Evolutionary conservation across 2,329 filamentous ascomycete species (phyloP).

Genomic region (Sphaceloma murrayae): DNA sequence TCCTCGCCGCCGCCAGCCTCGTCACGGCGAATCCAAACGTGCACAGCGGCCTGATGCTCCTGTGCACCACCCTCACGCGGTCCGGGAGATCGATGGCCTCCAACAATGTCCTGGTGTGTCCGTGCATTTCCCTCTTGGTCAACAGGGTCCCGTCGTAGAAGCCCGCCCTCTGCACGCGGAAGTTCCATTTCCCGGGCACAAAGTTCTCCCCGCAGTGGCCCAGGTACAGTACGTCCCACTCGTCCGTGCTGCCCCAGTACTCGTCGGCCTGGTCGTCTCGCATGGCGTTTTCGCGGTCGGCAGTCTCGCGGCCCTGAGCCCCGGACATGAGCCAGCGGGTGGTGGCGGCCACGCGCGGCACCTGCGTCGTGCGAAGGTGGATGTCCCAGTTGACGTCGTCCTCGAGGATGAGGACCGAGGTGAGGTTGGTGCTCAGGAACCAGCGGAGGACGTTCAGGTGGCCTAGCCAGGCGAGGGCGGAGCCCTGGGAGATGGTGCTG

Average conservation of each 20-base stretch:
- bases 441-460: slow-evolving; percentile 32
- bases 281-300: slow-evolving; percentile 8
- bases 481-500: slow-evolving; percentile 29
- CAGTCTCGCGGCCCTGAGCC: neutral
- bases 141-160: slow-evolving; percentile 32
- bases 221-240: slow-evolving; percentile 34
- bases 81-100: slow-evolving; percentile 29
- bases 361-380: slow-evolving; percentile 35
- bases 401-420: slow-evolving; percentile 37
- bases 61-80: slow-evolving; percentile 32
- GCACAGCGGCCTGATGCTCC: slow-evolving; percentile 36
- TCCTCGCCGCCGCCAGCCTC: slow-evolving; percentile 27
- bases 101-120: slow-evolving; percentile 32
- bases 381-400: slow-evolving; percentile 41
- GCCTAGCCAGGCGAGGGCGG: slow-evolving; percentile 34
- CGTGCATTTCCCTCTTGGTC: slow-evolving; percentile 28
- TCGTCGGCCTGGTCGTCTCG: slow-evolving; percentile 8
- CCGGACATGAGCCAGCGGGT: slow-evolving; percentile 27
- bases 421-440: slow-evolving; percentile 35
- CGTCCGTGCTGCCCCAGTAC: slow-evolving; percentile 33
- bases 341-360: slow-evolving; percentile 34
- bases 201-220: slow-evolving; percentile 36
- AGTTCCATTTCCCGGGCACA: slow-evolving; percentile 24
- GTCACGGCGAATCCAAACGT: slow-evolving; percentile 39
- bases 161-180: slow-evolving; percentile 26